A percentile compares a stretch with the other conserved stretches of the same genome.
phyloP scores from a whole-genome alignment of 2,329 filamentous ascomycete species.

The Ceratocystis alfenasii region DNA sequence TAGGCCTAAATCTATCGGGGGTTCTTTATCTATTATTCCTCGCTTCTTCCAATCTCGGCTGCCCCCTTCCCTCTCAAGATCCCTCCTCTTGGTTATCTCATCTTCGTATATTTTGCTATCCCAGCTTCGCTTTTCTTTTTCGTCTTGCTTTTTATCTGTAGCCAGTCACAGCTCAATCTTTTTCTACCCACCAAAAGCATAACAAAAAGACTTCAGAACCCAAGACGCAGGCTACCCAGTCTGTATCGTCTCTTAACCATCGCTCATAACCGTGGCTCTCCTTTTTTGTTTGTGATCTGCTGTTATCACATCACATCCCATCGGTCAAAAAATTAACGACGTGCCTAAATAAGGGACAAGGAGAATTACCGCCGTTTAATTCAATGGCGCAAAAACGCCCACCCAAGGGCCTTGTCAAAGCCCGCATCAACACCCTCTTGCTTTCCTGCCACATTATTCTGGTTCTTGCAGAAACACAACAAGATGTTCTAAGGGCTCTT shows the following conservation, averaged over 20 bases:
- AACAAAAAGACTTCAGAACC: too few relatives aligned
- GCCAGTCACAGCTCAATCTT: neutral
- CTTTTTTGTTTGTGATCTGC: too few relatives aligned
- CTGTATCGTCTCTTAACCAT: too few relatives aligned
- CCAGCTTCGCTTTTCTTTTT: neutral
- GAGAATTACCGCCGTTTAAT: neutral
- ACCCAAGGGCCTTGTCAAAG: constrained; percentile 20
- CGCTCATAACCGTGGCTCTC: too few relatives aligned
- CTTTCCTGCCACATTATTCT: constrained; percentile 23
- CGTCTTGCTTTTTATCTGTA: neutral
- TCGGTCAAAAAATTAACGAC: neutral
- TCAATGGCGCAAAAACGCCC: constrained; percentile 20
- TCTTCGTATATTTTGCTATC: neutral
- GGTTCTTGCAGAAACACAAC: constrained; percentile 21
- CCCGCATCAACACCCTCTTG: constrained; percentile 22
- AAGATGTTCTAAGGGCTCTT: constrained; percentile 22
- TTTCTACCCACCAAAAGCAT: neutral
- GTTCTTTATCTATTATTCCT: neutral
- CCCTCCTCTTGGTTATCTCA: neutral
- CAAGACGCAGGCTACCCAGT: too few relatives aligned
- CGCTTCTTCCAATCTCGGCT: constrained; percentile 6
- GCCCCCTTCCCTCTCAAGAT: neutral
- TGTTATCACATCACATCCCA: too few relatives aligned
- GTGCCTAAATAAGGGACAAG: neutral
- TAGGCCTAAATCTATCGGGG: neutral